Evolutionary conservation across 768 basidiomycete genomes (phyloP), one percentile per base, ranked within the genome.

Genomic region (Lentinula boryana): DNA sequence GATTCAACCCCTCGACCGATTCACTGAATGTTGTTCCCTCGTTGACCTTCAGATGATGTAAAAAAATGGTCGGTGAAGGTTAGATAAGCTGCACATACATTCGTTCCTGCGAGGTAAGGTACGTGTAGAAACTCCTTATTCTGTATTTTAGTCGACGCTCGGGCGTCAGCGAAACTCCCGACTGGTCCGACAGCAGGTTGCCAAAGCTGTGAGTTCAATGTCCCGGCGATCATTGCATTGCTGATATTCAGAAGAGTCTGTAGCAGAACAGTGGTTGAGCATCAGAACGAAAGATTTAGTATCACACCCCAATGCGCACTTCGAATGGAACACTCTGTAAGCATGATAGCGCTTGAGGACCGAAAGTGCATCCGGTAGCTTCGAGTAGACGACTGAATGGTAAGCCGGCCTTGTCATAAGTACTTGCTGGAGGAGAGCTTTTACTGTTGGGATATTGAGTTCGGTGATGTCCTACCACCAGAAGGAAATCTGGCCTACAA

Each of bases 21-120:
- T 60, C 56, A 36, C 77, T 78, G 68, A 83, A 82, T 1, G 60
- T 66, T 0, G 77, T 80, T 1, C 84, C 84, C 68, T 86, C 84
- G 65, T 84, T 84, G 10, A 81, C 69, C 84, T 83, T 46, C 16
- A 21, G 6, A 31, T 4, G 35, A 16, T 6, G 16, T 40, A 16
- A 38, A 13, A 13, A 27, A 27, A 27, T 27, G 27, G 27, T 27
- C 27, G 27, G 27, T 27, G 27, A 27, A 27, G 3, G 27, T 27
- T 27, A 27, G 27, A 8, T 5, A 13, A 13, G 1, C 36, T 38
- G 36, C 27, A 65, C 79, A 32, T 58, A 83, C 84, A 49, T 84
- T 85, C 0, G 81, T 84, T 32, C 84, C 84, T n/a, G 72, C 80
- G 0, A 86, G 65, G 62, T 78, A 81, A 6, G 84, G 83, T 3